phyloP scores from a whole-genome alignment of 1,139 yeast species.

The Kodamaea anthophila region DNA sequence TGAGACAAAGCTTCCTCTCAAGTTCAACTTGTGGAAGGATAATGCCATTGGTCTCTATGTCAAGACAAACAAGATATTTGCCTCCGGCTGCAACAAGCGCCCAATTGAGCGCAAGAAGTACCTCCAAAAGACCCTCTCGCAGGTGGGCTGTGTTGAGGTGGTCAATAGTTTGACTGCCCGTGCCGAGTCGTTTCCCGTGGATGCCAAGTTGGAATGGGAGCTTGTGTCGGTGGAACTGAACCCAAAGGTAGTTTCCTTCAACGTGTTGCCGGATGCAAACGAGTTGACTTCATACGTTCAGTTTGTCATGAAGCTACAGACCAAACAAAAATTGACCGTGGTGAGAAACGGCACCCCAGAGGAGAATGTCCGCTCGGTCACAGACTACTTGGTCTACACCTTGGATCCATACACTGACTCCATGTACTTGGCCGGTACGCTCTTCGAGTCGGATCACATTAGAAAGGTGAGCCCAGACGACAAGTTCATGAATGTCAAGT shows the following conservation, averaged over 20 bases:
- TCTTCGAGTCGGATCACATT: slow-evolving; percentile 59
- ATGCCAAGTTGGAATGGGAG: slow-evolving; percentile 67
- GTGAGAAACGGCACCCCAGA: slow-evolving; percentile 24
- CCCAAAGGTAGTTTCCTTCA: slow-evolving; percentile 67
- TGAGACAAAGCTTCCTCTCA: slow-evolving; percentile 58
- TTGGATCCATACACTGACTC: slow-evolving; percentile 68
- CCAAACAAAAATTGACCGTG: slow-evolving; percentile 62
- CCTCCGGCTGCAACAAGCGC: slow-evolving; percentile 37
- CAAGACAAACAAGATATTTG: slow-evolving; percentile 63
- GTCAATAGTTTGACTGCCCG: slow-evolving; percentile 25
- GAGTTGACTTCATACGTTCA: slow-evolving; percentile 66
- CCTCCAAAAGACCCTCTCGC: slow-evolving; percentile 40
- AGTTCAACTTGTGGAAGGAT: slow-evolving; percentile 67
- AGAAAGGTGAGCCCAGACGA: slow-evolving; percentile 35
- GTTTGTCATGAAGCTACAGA: slow-evolving; percentile 67
- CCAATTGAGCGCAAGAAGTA: slow-evolving; percentile 29
- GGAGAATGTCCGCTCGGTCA: slow-evolving; percentile 50
- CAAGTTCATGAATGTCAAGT: slow-evolving; percentile 26
- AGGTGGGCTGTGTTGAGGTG: slow-evolving; percentile 52
- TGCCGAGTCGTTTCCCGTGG: slow-evolving; percentile 54
- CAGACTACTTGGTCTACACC: slow-evolving; percentile 71
- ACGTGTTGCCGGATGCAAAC: slow-evolving; percentile 57
- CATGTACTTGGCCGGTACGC: slow-evolving; percentile 67
- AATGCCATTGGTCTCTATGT: slow-evolving; percentile 62
- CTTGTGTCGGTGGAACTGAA: slow-evolving; percentile 59